Percentiles rank a stretch among this genome's conserved stretches.
phyloP scores from a whole-genome alignment of 257 asterid genomes.

The Jacaranda copaia region DNA sequence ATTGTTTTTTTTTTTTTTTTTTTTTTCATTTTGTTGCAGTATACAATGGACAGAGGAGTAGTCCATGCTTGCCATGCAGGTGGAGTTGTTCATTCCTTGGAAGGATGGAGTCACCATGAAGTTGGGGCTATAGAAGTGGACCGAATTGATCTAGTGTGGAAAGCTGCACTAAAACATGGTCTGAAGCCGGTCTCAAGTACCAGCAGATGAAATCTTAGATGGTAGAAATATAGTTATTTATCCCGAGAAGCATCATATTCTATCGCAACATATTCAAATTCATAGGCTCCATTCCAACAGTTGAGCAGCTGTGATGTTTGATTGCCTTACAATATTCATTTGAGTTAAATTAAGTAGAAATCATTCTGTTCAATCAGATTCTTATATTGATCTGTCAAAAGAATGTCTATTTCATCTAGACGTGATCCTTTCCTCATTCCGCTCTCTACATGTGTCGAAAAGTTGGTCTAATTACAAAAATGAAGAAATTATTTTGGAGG shows the following conservation, averaged over 20 bases:
- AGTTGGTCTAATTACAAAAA: background rate
- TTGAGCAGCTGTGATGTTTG: background rate
- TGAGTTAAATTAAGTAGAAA: background rate
- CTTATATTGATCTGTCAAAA: background rate
- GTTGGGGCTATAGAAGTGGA: constrained; percentile 90
- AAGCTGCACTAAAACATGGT: constrained; percentile 86
- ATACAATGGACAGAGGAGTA: constrained; percentile 92
- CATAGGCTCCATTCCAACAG: constrained; percentile 4
- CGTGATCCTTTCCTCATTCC: background rate
- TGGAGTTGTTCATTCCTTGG: constrained; percentile 77
- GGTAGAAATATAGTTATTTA: background rate
- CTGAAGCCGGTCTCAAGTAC: constrained; percentile 62
- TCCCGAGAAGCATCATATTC: background rate
- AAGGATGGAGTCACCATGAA: constrained; percentile 92
- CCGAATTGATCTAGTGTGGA: constrained; percentile 82
- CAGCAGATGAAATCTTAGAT: background rate
- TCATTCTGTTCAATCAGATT: background rate
- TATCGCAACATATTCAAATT: constrained; percentile 1
- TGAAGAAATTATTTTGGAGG: background rate
- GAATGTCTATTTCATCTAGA: too few relatives aligned
- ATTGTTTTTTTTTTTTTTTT: background rate
- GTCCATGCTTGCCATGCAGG: constrained; percentile 98
- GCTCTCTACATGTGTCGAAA: background rate
- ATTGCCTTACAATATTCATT: constrained; percentile 16
- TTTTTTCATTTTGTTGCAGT: constrained; percentile 50